phyloP scores from a whole-genome alignment of 805 yeast genomes.

The Metschnikowia baotianmanensis region DNA sequence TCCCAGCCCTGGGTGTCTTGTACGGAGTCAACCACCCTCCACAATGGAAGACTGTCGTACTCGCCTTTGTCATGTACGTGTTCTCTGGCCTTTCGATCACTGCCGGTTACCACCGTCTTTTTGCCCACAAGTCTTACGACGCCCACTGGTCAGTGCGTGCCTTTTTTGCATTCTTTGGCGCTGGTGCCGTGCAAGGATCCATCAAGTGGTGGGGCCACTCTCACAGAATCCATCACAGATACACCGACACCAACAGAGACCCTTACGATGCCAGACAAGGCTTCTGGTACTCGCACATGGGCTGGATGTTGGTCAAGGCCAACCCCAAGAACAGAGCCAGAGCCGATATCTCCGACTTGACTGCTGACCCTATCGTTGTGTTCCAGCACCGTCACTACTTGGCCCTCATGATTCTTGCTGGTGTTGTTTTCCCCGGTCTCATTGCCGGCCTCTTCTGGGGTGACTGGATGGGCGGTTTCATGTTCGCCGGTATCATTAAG shows the following conservation, averaged over 20 bases:
- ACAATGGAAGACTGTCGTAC: slow-evolving; percentile 48
- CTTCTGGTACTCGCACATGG: slow-evolving; percentile 80
- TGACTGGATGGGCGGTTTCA: slow-evolving; percentile 62
- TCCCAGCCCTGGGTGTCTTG: slow-evolving; percentile 56
- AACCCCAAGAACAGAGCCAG: slow-evolving; percentile 80
- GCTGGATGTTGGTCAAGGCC: slow-evolving; percentile 81
- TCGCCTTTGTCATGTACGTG: slow-evolving; percentile 52
- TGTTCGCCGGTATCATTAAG: slow-evolving; percentile 73
- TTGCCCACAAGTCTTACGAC: slow-evolving; percentile 72
- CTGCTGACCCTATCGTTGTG: slow-evolving; percentile 74
- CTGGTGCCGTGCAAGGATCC: slow-evolving; percentile 81
- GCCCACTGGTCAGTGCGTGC: slow-evolving; percentile 60
- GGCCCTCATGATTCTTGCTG: slow-evolving; percentile 55
- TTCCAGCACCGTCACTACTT: slow-evolving; percentile 81
- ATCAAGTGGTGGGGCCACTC: slow-evolving; percentile 89
- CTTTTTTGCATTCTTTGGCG: slow-evolving; percentile 74
- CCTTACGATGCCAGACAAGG: slow-evolving; percentile 86
- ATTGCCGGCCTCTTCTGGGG: slow-evolving; percentile 30
- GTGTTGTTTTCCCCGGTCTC: slow-evolving; percentile 61
- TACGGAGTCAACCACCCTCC: slow-evolving; percentile 49
- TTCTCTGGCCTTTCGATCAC: slow-evolving; percentile 75
- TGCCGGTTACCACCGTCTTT: slow-evolving; percentile 80
- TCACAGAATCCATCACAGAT: slow-evolving; percentile 84
- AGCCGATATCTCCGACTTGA: slow-evolving; percentile 76
- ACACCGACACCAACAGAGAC: slow-evolving; percentile 78